These are phyloP conservation scores for Flaveria brownii DNA, from an alignment of 129 eudicot genomes.

Conservation along the genomic window DNA sequence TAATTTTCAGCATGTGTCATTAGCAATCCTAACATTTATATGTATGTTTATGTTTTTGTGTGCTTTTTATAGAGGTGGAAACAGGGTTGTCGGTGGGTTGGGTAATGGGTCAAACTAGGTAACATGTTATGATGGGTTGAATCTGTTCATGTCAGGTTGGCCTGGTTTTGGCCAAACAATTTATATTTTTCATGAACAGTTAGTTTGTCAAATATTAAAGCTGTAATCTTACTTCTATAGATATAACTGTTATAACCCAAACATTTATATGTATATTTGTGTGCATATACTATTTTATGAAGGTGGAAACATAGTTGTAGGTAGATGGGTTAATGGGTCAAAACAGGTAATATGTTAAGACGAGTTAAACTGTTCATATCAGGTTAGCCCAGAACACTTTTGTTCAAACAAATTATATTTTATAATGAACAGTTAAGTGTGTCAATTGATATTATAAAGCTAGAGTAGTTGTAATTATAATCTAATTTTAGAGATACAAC, in stretches of 20 bases:
- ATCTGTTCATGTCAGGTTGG: background rate
- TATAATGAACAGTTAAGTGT: background rate
- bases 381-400: too few relatives aligned
- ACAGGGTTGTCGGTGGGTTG: background rate
- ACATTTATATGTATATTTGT: background rate
- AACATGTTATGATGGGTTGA: background rate
- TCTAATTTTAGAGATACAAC: too few relatives aligned
- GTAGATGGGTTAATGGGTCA: background rate
- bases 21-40: background rate
- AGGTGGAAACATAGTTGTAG: background rate
- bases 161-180: background rate
- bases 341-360: background rate
- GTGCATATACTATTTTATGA: background rate
- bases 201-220: background rate
- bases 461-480: background rate
- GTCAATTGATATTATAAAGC: background rate
- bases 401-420: background rate
- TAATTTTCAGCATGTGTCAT: background rate
- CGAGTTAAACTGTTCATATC: background rate
- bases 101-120: background rate
- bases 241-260: background rate
- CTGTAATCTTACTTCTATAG: background rate
- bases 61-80: slow-evolving; percentile 1
- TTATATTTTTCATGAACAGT: background rate
- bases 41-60: background rate